phyloP scores from a whole-genome alignment of 495 filamentous ascomycete genomes.

The Penicillium lividum region DNA sequence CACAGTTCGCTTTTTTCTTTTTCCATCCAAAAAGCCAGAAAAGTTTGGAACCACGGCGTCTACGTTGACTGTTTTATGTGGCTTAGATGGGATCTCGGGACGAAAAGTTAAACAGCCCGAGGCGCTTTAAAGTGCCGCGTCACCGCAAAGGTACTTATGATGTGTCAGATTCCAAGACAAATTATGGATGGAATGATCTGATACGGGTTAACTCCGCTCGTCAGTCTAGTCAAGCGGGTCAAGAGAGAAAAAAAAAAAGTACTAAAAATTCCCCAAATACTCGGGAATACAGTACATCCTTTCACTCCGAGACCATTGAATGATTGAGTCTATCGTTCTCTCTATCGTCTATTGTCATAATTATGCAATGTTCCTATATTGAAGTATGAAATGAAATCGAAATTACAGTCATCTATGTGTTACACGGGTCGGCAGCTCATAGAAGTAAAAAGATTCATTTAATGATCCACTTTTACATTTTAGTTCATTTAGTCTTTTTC shows the following conservation, averaged over 20 bases:
- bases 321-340: not conserved
- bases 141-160: conserved; percentile 4
- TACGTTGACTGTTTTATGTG: not conserved
- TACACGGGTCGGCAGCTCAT: conserved; percentile 28
- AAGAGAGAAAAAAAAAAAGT: not conserved
- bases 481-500: conserved; percentile 26
- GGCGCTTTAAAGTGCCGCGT: conserved; percentile 9
- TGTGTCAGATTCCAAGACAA: conserved; percentile 23
- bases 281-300: not conserved
- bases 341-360: not conserved
- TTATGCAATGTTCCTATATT: not conserved
- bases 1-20: not conserved
- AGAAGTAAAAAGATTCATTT: conserved; percentile 19
- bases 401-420: conserved; percentile 37
- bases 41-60: conserved; percentile 1
- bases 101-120: not conserved
- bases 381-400: conserved; percentile 11
- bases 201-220: conserved; percentile 14
- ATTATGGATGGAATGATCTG: conserved; percentile 18
- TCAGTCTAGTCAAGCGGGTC: not conserved
- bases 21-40: not conserved
- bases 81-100: conserved; percentile 1
- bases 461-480: conserved; percentile 25
- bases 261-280: not conserved
- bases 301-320: too few relatives aligned